Evolutionary conservation across 257 asterid genomes (phyloP), one percentile per base, ranked within the genome.

Genomic region (Capsicum baccatum): DNA sequence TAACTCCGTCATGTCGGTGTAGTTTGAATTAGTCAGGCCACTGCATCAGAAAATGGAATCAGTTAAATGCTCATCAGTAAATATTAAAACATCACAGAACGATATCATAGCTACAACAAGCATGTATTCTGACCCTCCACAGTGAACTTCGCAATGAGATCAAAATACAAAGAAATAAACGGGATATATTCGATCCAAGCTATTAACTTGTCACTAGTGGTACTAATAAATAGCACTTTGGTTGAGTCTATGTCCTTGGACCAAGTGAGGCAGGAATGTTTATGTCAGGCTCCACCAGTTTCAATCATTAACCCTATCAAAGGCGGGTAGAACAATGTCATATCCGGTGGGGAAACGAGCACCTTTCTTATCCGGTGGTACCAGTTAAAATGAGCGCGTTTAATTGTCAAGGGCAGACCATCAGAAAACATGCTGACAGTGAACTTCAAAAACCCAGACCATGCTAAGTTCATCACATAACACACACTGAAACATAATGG

Each of bases 1-100:
- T n/a, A 96, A 8, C 85, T 89, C 84, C 0, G 93, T 86, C 91
- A 96, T 59, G 89, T 94, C 98, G 0, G 94, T 87, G 91, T 94
- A 94, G 83, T 96, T 96, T 10, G 98, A 91, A 85, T 92, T 89
- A 83, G 99, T 84, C 81, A 96, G 92, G 39, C 98, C 97, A 89
- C 99, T 96, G 96, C 90, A 92, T 42, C 83, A 90, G 52, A 35
- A 79, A 26, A 74, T 64, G 7, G 37, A 80, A 50, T 79, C 19
- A 76, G 21, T 50, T 13, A 0, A 26, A 26, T 6, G 0, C 5
- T 26, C 13, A 15, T 26, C 11, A 14, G 26, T 26, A 54, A 3
- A 26, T 14, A 26, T 76, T 14, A 52, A 52, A 14, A 76, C 11
- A 48, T 13, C 17, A 50, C 13, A 76, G 59, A 19, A 52, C 12